Conservation (phyloP, 441 rosid species). For the Arabidopsis hybrid region DNA sequence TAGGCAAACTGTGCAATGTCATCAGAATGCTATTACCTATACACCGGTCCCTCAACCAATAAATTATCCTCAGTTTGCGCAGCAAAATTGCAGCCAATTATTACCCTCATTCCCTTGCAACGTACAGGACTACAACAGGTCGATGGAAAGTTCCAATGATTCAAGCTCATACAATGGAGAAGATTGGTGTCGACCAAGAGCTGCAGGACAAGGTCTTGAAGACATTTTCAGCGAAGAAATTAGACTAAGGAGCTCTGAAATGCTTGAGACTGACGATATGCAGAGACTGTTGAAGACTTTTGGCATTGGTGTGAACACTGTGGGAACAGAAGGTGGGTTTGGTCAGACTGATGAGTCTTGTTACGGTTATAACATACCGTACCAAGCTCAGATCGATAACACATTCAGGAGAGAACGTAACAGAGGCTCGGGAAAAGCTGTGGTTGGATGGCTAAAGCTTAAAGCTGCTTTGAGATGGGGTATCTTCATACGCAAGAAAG, state of each 20-base stretch:
- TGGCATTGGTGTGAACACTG: conserved; percentile 55
- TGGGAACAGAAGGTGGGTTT: conserved; percentile 50
- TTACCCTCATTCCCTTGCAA: conserved; percentile 55
- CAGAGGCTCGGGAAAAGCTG: conserved; percentile 84
- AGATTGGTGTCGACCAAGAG: conserved; percentile 66
- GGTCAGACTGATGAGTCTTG: conserved; percentile 58
- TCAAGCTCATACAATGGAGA: conserved; percentile 53
- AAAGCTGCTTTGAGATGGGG: conserved; percentile 97
- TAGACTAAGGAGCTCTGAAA: conserved; percentile 78
- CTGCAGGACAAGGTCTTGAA: conserved; percentile 60
- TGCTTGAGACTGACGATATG: conserved; percentile 89
- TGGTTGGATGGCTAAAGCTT: conserved; percentile 95
- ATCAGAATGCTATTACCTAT: conserved; percentile 36
- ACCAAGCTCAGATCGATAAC: conserved; percentile 55
- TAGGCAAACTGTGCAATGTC: conserved; percentile 46
- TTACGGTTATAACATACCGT: conserved; percentile 62
- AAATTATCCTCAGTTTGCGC: conserved; percentile 61
- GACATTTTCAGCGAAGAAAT: conserved; percentile 72
- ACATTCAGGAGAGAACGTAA: conserved; percentile 44
- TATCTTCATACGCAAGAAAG: conserved; percentile 86
- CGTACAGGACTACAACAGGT: conserved; percentile 51
- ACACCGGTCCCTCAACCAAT: conserved; percentile 57
- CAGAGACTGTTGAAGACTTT: conserved; percentile 76
- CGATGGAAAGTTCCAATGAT: conserved; percentile 49
- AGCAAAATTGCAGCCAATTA: conserved; percentile 45